Percentiles rank a stretch among this genome's conserved stretches.
Evolutionary conservation across 176 grass and related monocot species (phyloP).

Genomic region (Aegilops longissima): DNA sequence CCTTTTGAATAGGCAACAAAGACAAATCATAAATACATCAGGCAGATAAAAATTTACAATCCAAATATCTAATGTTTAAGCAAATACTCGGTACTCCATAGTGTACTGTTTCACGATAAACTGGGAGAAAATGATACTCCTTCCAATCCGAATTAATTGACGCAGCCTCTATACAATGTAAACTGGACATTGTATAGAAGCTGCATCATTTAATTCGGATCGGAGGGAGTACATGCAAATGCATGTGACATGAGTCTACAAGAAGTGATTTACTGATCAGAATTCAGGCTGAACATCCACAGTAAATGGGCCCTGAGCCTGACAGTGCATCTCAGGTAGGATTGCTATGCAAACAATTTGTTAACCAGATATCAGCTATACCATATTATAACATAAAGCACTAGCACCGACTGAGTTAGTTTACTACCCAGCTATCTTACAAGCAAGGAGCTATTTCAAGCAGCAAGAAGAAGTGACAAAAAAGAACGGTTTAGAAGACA

Average conservation of each 20-base stretch:
- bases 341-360: not conserved
- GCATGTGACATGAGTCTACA: not conserved
- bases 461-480: slow-evolving; percentile 7
- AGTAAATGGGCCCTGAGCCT: not conserved
- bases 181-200: no score
- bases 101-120: not conserved
- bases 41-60: slow-evolving; percentile 11
- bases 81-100: not conserved
- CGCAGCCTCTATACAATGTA: no score
- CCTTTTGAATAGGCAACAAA: slow-evolving; percentile 55
- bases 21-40: not conserved
- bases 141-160: no score
- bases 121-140: not conserved
- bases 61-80: slow-evolving; percentile 6
- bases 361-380: not conserved
- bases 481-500: not conserved
- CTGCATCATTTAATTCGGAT: no score
- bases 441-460: not conserved
- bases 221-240: not conserved
- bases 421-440: not conserved
- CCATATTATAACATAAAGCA: slow-evolving; percentile 5
- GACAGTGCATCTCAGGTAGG: not conserved
- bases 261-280: slow-evolving; percentile 9
- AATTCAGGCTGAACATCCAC: not conserved
- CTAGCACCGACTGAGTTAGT: not conserved